Evolutionary conservation across 257 asterid genomes (phyloP), one percentile per base, ranked within the genome.

Genomic region (Coffea eugenioides): DNA sequence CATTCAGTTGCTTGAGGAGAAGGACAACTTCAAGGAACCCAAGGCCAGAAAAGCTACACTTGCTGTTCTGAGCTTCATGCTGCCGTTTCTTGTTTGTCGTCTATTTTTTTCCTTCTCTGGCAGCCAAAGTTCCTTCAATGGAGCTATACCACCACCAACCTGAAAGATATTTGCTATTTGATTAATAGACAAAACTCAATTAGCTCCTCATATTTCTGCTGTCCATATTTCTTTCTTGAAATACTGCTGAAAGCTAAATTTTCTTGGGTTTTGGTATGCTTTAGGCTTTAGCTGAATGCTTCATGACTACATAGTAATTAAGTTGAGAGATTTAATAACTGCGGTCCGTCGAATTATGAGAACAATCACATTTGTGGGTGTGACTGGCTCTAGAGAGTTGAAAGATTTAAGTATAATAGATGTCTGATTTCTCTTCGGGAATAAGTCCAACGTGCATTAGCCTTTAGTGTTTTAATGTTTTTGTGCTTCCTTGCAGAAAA

Each of bases 121-220:
- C 62, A 82, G 78, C 67, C 49, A 8, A 43, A 34, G n/a, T 75
- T 51, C 80, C 69, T 81, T 77, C 45, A 1, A 27, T 31, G 83
- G 89, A 76, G 79, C 84, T 62, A 39, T 39, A 2, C 43, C 5
- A 39, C 43, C 43, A 68, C 96, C 97, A 72, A 91, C 96, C 70
- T 92, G 83, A 86, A 61, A 57, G 34, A 31, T 31, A 25, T 7
- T 46, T 59, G 23, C 45, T 39, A 39, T 27, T 12, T 65, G 36
- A 65, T 75, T 65, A 46, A 69, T 52, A 51, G 31, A 15, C 51
- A 36, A n/a, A 39, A 57, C 52, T 31, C 1, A 31, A 31, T 61
- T 59, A 59, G 82, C 49, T 59, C 72, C 45, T 69, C 15, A 69
- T 69, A 39, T 69, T 69, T 51, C 67, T 43, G 59, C 31, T 27